Evolutionary conservation across 345 rosid species (phyloP), one percentile per base, ranked within the genome.

Genomic region (Barbarea vulgaris): DNA sequence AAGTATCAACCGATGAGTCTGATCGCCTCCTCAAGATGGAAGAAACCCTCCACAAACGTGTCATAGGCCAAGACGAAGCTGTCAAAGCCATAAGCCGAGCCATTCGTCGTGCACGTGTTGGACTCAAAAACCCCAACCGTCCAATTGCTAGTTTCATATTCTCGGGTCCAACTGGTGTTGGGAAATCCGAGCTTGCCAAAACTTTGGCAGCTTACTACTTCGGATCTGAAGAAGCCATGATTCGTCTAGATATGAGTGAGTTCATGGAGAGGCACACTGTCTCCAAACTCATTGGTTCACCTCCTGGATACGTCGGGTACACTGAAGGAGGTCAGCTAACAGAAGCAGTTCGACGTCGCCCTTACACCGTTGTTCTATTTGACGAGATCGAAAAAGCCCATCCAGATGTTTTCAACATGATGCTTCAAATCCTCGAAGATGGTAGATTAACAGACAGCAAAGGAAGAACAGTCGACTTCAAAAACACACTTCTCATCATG

Each of bases 61-160:
- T 95, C 64, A 70, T 95, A 65, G 99, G 99, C 47, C 99, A 95
- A 85, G 98, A 95, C 18, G 97, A 90, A 84, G 98, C 98, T 69
- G 99, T 95, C 30, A 77, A 81, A 72, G 97, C 98, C 54, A 81
- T 89, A 5, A 81, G 89, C 60, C 77, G 82, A 10, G 87, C 89
- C 54, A 87, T 89, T 25, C 85, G 87, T 10, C 84, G 90, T 53
- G 92, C 89, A 21, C 80, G 89, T 69, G 92, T 85, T 59, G 90
- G 92, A 1, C 82, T 87, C 7, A 80, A 80, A 72, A 83, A 87
- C 81, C 89, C 92, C 7, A 86, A 79, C 61, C 81, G 84, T 9
- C 96, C 92, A 1, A 84, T 89, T 1, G 87, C 89, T 8, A 86
- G 92, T 69, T 86, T 89, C 80, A 78, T 86, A 39, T 87, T 89